Evolutionary conservation across 2,329 filamentous ascomycete species (phyloP), one percentile per base, ranked within the genome.

Genomic region (Calonectria multiphialidica): DNA sequence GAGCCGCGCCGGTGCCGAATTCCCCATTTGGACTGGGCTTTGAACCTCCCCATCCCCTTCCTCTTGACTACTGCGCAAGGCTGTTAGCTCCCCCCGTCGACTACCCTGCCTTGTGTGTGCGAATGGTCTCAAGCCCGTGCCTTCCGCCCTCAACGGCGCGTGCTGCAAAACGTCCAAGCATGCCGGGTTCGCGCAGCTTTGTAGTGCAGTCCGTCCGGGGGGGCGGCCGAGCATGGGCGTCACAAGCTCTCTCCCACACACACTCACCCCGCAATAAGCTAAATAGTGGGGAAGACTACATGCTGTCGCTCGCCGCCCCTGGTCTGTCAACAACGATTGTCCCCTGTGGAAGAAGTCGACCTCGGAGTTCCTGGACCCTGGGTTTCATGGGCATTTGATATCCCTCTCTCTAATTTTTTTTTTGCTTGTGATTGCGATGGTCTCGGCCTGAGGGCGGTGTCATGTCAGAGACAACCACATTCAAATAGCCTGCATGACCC

Each of bases 401-500:
- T 37, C 13, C 23, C n/a, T 3, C n/a, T 23, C 7, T 53, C 13
- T 2, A 15, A 13, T 30, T 25, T 40, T 47, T 47, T 15, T 62
- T 68, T 68, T 62, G 55, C 57, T 68, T 68, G 55, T 68, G 66
- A 62, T 68, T 53, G 44, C 18, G 42, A 35, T 35, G 5, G 28
- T 59, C 50, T 23, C 37, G 21, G 25, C 21, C 18, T 30, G 16
- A 25, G 28, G n/a, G 10, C n/a, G 18, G 57, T 12, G 30, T 21
- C 21, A 13, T 28, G 42, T 37, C 7, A 44, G 25, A 28, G 21
- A 30, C 53, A 12, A 21, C 18, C 23, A 42, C n/a, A 35, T 68
- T 53, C 30, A 61, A 47, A 35, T 18, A 44, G 33, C 16, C 33
- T 33, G 33, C 25, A 5, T 18, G 21, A 28, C 53, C 57, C 37